Evolutionary conservation across 305 asterid species (phyloP).

Genomic region (Caryopteris hybrid): DNA sequence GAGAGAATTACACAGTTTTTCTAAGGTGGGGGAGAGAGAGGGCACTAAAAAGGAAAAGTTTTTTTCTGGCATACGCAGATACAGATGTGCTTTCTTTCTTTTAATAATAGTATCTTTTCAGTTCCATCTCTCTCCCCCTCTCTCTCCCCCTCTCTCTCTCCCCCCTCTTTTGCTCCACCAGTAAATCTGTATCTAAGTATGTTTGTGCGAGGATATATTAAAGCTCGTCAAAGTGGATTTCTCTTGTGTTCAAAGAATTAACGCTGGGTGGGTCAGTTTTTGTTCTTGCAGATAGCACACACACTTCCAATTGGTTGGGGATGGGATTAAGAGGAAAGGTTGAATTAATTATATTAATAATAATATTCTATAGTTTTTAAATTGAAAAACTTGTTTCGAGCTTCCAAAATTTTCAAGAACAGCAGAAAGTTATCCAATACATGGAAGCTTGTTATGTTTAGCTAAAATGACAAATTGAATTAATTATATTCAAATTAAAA

Average conservation of each 20-base stretch:
- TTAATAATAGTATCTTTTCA: slow-evolving; percentile 27
- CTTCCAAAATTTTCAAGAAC: no score
- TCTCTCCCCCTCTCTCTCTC: neutral
- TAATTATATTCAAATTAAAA: no score
- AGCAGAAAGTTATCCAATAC: no score
- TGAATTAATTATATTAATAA: no score
- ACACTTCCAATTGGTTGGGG: no score
- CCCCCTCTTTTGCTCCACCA: neutral
- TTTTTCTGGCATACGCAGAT: slow-evolving; percentile 42
- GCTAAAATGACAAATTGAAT: no score
- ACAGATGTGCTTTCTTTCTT: slow-evolving; percentile 40
- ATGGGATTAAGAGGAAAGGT: no score
- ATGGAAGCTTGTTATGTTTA: no score
- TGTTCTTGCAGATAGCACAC: slow-evolving; percentile 9
- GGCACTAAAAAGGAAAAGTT: slow-evolving; percentile 55
- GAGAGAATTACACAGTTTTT: slow-evolving; percentile 16
- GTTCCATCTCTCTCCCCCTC: neutral
- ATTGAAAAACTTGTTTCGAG: no score
- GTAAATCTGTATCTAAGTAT: neutral
- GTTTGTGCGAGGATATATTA: neutral
- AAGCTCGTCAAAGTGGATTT: neutral
- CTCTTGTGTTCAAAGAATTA: neutral
- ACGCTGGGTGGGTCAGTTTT: neutral
- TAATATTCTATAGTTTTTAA: no score
- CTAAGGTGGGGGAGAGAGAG: slow-evolving; percentile 18